Conservation (phyloP, 345 rosid genomes). For the Ceriops tagal region DNA sequence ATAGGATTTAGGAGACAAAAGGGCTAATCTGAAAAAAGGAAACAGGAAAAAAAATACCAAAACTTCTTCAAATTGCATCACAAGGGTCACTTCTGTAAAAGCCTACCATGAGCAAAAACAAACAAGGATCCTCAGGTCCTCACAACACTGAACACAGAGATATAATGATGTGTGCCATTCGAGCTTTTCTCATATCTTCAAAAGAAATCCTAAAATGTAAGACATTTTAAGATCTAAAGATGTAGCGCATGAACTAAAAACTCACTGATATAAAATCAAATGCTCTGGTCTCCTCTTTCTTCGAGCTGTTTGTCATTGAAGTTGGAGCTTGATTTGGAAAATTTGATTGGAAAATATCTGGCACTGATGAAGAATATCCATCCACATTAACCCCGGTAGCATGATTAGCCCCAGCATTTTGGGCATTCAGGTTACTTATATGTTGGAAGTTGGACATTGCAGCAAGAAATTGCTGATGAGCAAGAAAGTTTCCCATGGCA, state of each 20-base stretch:
- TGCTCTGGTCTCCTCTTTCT: conserved; percentile 85
- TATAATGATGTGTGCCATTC: too few relatives aligned
- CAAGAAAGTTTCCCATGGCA: conserved; percentile 63
- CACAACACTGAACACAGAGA: too few relatives aligned
- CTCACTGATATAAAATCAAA: conserved; percentile 96
- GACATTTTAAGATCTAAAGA: neutral
- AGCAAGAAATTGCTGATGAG: conserved; percentile 83
- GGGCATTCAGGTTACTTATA: conserved; percentile 54
- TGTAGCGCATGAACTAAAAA: conserved; percentile 18
- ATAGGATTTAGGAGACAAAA: too few relatives aligned
- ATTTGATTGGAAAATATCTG: conserved; percentile 83
- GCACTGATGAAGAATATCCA: conserved; percentile 52
- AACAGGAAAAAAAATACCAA: too few relatives aligned
- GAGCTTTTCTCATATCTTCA: too few relatives aligned
- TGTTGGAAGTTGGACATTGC: conserved; percentile 72
- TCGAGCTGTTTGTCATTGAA: conserved; percentile 51
- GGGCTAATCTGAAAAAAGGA: neutral
- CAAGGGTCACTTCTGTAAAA: too few relatives aligned
- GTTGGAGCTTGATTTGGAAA: conserved; percentile 54
- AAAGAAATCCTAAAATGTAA: too few relatives aligned
- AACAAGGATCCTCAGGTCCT: too few relatives aligned
- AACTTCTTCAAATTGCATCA: too few relatives aligned
- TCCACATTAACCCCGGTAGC: conserved; percentile 34
- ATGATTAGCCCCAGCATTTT: conserved; percentile 37
- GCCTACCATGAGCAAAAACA: too few relatives aligned